Conservation (phyloP, 2,329 filamentous ascomycete species). For the Colletotrichum tropicicola region DNA sequence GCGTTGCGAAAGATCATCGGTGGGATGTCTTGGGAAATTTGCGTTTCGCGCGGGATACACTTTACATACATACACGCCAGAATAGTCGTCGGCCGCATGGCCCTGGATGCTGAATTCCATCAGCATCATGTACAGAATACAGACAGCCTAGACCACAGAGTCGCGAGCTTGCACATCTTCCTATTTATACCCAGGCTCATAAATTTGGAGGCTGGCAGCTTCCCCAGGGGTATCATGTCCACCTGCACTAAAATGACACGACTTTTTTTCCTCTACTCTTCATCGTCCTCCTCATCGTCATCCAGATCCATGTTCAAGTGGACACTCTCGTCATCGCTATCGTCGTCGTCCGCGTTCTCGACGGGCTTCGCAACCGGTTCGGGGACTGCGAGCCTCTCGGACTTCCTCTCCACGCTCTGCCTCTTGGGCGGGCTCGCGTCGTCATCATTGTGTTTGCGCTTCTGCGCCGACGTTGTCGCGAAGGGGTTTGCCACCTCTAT, state of each 20-base stretch:
- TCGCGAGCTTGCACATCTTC: conserved; percentile 2
- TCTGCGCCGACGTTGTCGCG: conserved; percentile 38
- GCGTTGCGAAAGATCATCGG: conserved; percentile 23
- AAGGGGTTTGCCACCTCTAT: conserved; percentile 28
- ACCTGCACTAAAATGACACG: neutral
- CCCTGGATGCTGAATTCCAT: conserved; percentile 22
- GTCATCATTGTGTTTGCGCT: conserved; percentile 50
- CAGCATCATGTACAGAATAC: conserved; percentile 24
- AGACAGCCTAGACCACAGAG: conserved; percentile 13
- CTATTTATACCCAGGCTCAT: conserved; percentile 1
- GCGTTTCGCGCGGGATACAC: neutral
- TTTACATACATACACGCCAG: neutral
- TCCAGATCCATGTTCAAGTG: conserved; percentile 69
- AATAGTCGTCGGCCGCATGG: conserved; percentile 8
- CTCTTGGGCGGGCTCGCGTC: conserved; percentile 36
- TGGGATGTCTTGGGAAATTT: conserved; percentile 6
- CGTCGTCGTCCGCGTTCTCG: conserved; percentile 47
- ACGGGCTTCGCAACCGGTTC: conserved; percentile 26
- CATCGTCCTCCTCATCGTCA: conserved; percentile 54
- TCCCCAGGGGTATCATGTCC: conserved; percentile 24
- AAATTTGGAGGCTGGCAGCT: neutral
- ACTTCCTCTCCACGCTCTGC: conserved; percentile 26
- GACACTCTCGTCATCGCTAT: conserved; percentile 62
- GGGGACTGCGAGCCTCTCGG: conserved; percentile 7
- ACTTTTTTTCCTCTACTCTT: conserved; percentile 29